These are phyloP conservation scores for Mrakiaceae sp. DNA, from an alignment of 1,284 basidiomycete species.

Conservation along the genomic window DNA sequence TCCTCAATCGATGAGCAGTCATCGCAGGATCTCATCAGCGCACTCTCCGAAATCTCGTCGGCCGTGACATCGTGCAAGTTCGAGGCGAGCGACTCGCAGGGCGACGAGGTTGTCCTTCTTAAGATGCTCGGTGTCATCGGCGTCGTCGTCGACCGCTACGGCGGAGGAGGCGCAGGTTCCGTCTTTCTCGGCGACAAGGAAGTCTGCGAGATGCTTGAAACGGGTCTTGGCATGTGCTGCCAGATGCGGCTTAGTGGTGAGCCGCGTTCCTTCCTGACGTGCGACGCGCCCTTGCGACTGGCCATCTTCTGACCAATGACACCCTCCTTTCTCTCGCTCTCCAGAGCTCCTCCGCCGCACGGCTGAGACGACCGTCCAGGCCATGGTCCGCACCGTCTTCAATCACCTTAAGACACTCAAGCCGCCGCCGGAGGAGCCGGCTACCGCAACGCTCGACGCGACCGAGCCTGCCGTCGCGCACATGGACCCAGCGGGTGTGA, in stretches of 20 bases:
- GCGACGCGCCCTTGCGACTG: background rate
- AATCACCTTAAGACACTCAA: slow-evolving; percentile 57
- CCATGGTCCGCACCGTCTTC: slow-evolving; percentile 73
- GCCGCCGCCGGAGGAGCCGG: slow-evolving; percentile 29
- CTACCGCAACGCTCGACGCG: slow-evolving; percentile 16
- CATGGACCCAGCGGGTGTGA: background rate
- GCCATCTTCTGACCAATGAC: background rate
- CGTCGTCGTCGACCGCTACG: slow-evolving; percentile 56
- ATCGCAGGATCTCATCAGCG: slow-evolving; percentile 46
- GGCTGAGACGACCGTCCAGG: slow-evolving; percentile 90
- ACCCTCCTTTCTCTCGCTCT: background rate
- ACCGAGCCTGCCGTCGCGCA: slow-evolving; percentile 1
- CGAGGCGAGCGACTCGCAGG: slow-evolving; percentile 87
- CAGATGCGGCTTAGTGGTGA: slow-evolving; percentile 86
- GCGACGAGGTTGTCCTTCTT: slow-evolving; percentile 89
- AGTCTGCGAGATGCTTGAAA: slow-evolving; percentile 97
- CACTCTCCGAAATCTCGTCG: slow-evolving; percentile 73
- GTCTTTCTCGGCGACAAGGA: slow-evolving; percentile 72
- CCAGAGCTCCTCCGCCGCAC: slow-evolving; percentile 75
- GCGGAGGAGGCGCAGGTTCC: slow-evolving; percentile 39
- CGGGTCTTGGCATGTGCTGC: slow-evolving; percentile 91
- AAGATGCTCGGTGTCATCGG: slow-evolving; percentile 86
- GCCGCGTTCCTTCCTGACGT: slow-evolving; percentile 28
- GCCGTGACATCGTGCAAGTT: slow-evolving; percentile 95
- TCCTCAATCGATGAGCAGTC: slow-evolving; percentile 40